phyloP scores from a whole-genome alignment of 768 basidiomycete genomes.

The Tulasnella sp. region DNA sequence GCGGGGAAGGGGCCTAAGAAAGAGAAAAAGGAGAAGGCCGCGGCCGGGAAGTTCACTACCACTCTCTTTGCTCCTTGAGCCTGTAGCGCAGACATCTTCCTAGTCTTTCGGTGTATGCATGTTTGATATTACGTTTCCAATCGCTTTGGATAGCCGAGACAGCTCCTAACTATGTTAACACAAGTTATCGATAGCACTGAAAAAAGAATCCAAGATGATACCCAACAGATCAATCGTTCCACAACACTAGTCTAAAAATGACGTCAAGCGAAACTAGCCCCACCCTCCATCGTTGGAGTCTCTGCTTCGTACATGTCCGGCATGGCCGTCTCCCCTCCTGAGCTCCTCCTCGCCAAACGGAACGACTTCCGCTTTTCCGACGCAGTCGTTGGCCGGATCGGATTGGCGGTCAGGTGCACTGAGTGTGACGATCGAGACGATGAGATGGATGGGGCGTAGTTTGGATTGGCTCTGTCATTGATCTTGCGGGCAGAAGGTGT shows the following conservation, averaged over 20 bases:
- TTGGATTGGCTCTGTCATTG: not conserved
- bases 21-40: slow-evolving; percentile 43
- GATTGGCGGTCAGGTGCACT: slow-evolving; percentile 3
- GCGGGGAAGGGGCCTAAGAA: slow-evolving; percentile 37
- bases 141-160: no score
- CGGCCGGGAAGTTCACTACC: slow-evolving; percentile 74
- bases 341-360: slow-evolving; percentile 12
- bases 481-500: no score
- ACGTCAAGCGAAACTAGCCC: no score
- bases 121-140: no score
- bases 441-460: not conserved
- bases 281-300: not conserved
- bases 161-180: no score
- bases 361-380: slow-evolving; percentile 5
- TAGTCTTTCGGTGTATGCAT: no score
- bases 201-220: not conserved
- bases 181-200: not conserved
- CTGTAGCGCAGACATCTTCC: no score
- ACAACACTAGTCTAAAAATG: no score
- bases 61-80: slow-evolving; percentile 76
- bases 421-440: not conserved
- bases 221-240: not conserved
- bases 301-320: not conserved
- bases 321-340: slow-evolving; percentile 5
- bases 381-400: not conserved